Conservation (phyloP, 2,329 filamentous ascomycete genomes). For the Herpotrichia juniperi region DNA sequence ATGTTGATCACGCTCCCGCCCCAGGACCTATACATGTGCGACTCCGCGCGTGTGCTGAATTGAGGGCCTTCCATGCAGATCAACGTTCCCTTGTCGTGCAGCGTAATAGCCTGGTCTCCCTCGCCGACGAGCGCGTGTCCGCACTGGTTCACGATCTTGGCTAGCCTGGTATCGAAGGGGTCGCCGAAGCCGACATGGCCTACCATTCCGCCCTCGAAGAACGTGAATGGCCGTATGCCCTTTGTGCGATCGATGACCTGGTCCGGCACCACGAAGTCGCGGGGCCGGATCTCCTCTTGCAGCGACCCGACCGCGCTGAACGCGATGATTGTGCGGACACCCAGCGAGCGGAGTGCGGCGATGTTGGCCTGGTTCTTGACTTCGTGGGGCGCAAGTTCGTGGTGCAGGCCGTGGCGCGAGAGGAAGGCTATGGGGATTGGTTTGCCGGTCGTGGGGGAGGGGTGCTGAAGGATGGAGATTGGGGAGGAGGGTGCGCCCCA, state of each 20-base stretch:
- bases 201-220: constrained; percentile 91
- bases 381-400: constrained; percentile 91
- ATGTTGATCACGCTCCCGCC: constrained; percentile 98
- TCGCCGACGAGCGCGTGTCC: constrained; percentile 81
- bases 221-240: constrained; percentile 91
- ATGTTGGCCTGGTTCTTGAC: constrained; percentile 96
- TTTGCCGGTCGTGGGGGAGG: constrained; percentile 69
- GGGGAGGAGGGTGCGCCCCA: constrained; percentile 82
- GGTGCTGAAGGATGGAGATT: constrained; percentile 88
- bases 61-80: constrained; percentile 99
- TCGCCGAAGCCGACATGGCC: constrained; percentile 95
- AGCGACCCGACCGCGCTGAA: constrained; percentile 95
- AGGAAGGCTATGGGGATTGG: constrained; percentile 81
- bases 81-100: constrained; percentile 84
- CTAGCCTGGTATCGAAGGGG: constrained; percentile 83
- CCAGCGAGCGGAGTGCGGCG: constrained; percentile 89
- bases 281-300: constrained; percentile 89
- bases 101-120: constrained; percentile 64
- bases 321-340: constrained; percentile 88
- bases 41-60: constrained; percentile 95
- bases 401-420: constrained; percentile 86
- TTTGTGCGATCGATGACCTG: constrained; percentile 98
- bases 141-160: constrained; percentile 77
- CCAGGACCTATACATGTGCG: constrained; percentile 92
- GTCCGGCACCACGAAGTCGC: constrained; percentile 95